Percentiles rank a stretch among this genome's conserved stretches.
Evolutionary conservation across 805 yeast genomes (phyloP).

Genomic region (Hanseniaspora meyeri): DNA sequence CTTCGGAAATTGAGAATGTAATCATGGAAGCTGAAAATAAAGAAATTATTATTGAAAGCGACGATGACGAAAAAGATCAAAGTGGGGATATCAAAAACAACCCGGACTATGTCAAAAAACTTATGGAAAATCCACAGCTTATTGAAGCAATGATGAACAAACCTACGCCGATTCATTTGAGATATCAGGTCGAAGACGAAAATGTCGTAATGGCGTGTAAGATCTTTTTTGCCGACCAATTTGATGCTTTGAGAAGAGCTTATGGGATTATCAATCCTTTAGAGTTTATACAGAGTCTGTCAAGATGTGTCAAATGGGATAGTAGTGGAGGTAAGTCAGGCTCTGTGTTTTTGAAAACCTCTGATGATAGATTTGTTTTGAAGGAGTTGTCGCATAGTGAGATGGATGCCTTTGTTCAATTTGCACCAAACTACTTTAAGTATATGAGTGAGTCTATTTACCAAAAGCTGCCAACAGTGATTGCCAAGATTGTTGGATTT

Average conservation of each 20-base stretch:
- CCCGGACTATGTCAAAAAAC: constrained; percentile 4
- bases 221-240: constrained; percentile 89
- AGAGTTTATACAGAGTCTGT: constrained; percentile 67
- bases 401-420: constrained; percentile 81
- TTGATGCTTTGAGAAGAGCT: constrained; percentile 79
- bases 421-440: constrained; percentile 94
- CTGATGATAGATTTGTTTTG: constrained; percentile 78
- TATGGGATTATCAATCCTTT: constrained; percentile 47
- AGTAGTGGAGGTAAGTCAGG: constrained; percentile 96
- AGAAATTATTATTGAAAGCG: constrained; percentile 13
- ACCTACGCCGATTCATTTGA: constrained; percentile 76
- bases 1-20: not conserved
- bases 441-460: constrained; percentile 91
- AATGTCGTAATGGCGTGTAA: constrained; percentile 76
- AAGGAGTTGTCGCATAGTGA: constrained; percentile 83
- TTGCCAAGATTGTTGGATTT: constrained; percentile 91
- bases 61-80: constrained; percentile 20
- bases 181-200: constrained; percentile 85
- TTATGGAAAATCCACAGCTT: constrained; percentile 19
- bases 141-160: constrained; percentile 65
- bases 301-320: constrained; percentile 92
- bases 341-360: constrained; percentile 79
- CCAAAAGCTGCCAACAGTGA: constrained; percentile 86
- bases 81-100: not conserved
- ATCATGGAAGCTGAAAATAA: not conserved